Base-by-base conservation (phyloP, 768 basidiomycete species). In the Boletus patriciae region DNA sequence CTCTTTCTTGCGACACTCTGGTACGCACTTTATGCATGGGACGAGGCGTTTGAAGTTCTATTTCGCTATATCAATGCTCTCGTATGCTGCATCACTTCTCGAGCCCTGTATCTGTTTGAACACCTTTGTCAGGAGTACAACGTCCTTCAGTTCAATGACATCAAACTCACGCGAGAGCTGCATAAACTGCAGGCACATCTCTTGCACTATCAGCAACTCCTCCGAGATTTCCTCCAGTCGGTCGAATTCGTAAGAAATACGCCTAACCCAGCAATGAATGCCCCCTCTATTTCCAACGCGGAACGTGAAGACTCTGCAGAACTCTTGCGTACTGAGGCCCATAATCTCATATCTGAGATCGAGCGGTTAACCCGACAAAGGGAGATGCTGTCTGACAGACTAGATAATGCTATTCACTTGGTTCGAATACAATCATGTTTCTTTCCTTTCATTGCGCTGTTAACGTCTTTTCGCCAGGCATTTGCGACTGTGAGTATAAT, bases 1-100 rank as follows among this genome's bases (percentile, higher is more conserved):
- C 50, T 70, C 42, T 61, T 74, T 19, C 65, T 75, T 29, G 74
- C 78, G 27, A 70, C 80, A 18, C 65, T 85, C 34, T 86, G 84
- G 84, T 83, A 83, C 53, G 78, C 81, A 3, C 66, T 84, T 9
- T 85, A 86, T 58, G 76, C 80, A 2, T 86, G 84, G 83, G 84
- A 86, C 52, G 82, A 86, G 65, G 71, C 81, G 0, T 73, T 84
- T 23, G 82, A 83, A 59, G 64, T 67, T 15, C 61, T 86, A 33
- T 83, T 80, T 58, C 44, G 55, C 18, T 82, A 86, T 62, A 78
- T 85, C 21, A 78, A 76, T 48, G 70, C 53, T 54, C 69, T 86
- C 70, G 82, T 83, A 64, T 11, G 61, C 4, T 19, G 40, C 7
- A 23, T 34, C 19, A 23, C n/a, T 27, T 40, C 23, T 13, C 6